Conservation (phyloP, 2,329 filamentous ascomycete genomes). For the Zasmidium angulare region DNA sequence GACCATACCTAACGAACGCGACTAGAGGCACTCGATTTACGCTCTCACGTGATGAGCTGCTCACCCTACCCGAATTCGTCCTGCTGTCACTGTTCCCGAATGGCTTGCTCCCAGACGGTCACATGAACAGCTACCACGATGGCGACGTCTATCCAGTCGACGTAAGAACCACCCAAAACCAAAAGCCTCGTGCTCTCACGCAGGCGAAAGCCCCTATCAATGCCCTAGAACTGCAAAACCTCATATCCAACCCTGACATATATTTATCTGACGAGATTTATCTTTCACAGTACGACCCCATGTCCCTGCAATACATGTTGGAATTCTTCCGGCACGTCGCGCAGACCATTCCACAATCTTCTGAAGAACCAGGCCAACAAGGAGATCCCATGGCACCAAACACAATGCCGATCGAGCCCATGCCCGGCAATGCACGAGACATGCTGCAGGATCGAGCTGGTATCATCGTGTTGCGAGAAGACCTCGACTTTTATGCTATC, state of each 20-base stretch:
- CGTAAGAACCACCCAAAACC: slow-evolving; percentile 58
- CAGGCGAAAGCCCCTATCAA: slow-evolving; percentile 34
- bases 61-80: slow-evolving; percentile 96
- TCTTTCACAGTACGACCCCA: slow-evolving; percentile 81
- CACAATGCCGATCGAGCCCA: slow-evolving; percentile 69
- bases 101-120: slow-evolving; percentile 93
- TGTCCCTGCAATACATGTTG: slow-evolving; percentile 97
- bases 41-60: slow-evolving; percentile 87
- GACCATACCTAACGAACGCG: slow-evolving; percentile 24
- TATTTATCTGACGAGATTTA: slow-evolving; percentile 58
- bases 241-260: slow-evolving; percentile 48
- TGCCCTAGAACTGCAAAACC: slow-evolving; percentile 38
- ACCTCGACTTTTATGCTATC: slow-evolving; percentile 96
- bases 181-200: slow-evolving; percentile 29
- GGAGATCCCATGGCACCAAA: slow-evolving; percentile 54
- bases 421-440: slow-evolving; percentile 62
- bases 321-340: slow-evolving; percentile 97
- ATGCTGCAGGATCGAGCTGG: slow-evolving; percentile 85
- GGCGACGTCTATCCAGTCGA: slow-evolving; percentile 95
- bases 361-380: slow-evolving; percentile 46
- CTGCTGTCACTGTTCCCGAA: slow-evolving; percentile 97
- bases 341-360: slow-evolving; percentile 86
- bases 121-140: slow-evolving; percentile 90
- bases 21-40: slow-evolving; percentile 86
- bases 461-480: slow-evolving; percentile 94